Conservation (phyloP, 176 grass and related monocot genomes). For the Aechmea fasciata region DNA sequence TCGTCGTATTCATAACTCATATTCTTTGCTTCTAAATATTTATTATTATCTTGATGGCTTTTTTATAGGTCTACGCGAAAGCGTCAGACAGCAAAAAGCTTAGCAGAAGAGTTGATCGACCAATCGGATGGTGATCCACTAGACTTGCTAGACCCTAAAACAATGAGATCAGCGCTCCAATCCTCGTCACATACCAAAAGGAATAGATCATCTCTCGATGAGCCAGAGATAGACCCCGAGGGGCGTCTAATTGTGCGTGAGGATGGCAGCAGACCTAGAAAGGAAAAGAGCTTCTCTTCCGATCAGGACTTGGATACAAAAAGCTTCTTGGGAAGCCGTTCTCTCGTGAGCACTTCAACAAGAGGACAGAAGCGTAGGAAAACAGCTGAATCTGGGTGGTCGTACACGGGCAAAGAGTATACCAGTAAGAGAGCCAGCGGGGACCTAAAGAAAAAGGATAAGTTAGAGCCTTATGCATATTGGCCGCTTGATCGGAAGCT, state of each 20-base stretch:
- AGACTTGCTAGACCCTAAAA: conserved; percentile 72
- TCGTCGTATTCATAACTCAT: background rate
- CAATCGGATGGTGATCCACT: conserved; percentile 63
- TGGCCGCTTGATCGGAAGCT: conserved; percentile 84
- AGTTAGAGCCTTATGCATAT: conserved; percentile 90
- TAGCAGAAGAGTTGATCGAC: conserved; percentile 58
- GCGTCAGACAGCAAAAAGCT: conserved; percentile 35
- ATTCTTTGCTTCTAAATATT: too few relatives aligned
- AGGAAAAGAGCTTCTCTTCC: conserved; percentile 25
- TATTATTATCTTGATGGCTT: conserved; percentile 10
- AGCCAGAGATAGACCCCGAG: conserved; percentile 65
- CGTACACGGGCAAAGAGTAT: conserved; percentile 77
- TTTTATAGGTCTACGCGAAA: conserved; percentile 45
- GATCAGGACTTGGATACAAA: conserved; percentile 37
- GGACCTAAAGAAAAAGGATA: conserved; percentile 79
- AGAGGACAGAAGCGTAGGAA: conserved; percentile 45
- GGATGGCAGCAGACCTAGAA: conserved; percentile 44
- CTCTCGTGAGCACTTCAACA: conserved; percentile 4
- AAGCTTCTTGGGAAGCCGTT: conserved; percentile 35
- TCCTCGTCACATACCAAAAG: conserved; percentile 36
- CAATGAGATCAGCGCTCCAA: conserved; percentile 54
- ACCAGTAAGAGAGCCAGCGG: conserved; percentile 71
- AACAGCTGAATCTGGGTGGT: conserved; percentile 52
- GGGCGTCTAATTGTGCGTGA: conserved; percentile 71
- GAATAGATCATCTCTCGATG: conserved; percentile 28